phyloP scores from a whole-genome alignment of 208 protist genomes.

The Wallacemonas sp. region DNA sequence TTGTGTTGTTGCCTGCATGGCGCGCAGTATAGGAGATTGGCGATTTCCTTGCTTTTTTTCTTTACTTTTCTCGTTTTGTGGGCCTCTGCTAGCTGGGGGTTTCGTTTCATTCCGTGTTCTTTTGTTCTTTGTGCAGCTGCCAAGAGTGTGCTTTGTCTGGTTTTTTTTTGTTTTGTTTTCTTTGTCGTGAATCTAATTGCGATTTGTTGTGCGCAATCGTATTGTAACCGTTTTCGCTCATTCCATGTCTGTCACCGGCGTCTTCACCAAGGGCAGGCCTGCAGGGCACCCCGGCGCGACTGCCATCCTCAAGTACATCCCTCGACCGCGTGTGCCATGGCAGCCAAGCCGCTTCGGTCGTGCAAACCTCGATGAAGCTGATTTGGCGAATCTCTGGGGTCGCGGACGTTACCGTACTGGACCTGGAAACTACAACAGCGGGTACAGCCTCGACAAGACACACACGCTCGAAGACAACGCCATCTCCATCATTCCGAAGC shows the following conservation, averaged over 20 bases:
- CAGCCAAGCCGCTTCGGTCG: constrained; percentile 87
- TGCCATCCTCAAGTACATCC: constrained; percentile 82
- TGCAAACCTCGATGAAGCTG: constrained; percentile 71
- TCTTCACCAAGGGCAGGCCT: constrained; percentile 70
- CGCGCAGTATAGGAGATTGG: no score
- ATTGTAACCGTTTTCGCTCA: no score
- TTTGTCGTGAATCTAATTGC: no score
- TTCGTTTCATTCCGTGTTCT: background rate
- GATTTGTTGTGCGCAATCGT: no score
- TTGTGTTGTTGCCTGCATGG: background rate
- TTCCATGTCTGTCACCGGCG: constrained; percentile 83
- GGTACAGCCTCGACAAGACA: constrained; percentile 86
- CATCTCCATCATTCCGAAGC: constrained; percentile 83
- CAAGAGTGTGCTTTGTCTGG: constrained; percentile 1
- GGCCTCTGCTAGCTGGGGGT: background rate
- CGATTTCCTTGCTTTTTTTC: background rate
- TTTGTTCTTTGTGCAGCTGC: background rate
- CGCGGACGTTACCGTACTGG: constrained; percentile 76
- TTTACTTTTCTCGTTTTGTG: background rate
- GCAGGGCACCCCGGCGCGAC: constrained; percentile 62
- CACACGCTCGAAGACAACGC: constrained; percentile 81
- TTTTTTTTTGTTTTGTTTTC: constrained; percentile 9
- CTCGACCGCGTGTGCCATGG: constrained; percentile 84
- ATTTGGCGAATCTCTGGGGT: constrained; percentile 78
- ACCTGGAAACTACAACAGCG: constrained; percentile 88